Conservation (phyloP, 2,329 filamentous ascomycete species). For the Penicillium italicum region DNA sequence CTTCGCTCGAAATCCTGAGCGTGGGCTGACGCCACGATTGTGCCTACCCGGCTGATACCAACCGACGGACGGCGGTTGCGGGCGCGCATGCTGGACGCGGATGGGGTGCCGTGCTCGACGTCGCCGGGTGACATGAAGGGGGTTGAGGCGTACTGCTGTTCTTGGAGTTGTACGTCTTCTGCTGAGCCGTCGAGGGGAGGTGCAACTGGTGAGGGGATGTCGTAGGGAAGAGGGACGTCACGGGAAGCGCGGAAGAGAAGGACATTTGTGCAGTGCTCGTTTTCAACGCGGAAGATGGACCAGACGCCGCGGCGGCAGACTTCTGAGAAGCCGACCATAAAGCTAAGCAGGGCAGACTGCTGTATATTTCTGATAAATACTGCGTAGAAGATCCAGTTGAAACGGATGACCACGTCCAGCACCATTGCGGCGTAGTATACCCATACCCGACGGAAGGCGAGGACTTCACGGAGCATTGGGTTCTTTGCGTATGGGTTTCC, state of each 20-base stretch:
- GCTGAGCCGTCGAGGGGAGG: conserved; percentile 12
- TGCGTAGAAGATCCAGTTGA: conserved; percentile 91
- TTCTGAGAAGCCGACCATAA: conserved; percentile 73
- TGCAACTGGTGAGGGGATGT: conserved; percentile 35
- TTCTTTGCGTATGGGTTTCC: conserved; percentile 69
- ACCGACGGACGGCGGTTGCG: conserved; percentile 28
- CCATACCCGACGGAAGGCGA: conserved; percentile 75
- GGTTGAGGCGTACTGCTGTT: conserved; percentile 18
- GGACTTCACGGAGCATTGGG: conserved; percentile 67
- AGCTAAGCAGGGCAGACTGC: conserved; percentile 78
- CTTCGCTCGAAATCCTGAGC: conserved; percentile 88
- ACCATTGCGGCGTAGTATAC: conserved; percentile 83
- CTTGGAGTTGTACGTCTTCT: conserved; percentile 28
- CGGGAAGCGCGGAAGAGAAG: conserved; percentile 82
- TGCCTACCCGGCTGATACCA: conserved; percentile 54
- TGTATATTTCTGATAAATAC: conserved; percentile 76
- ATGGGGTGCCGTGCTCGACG: conserved; percentile 29
- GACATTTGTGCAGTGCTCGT: conserved; percentile 94
- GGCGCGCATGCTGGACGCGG: conserved; percentile 24
- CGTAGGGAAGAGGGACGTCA: conserved; percentile 82
- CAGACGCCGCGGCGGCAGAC: conserved; percentile 83
- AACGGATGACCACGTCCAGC: conserved; percentile 78
- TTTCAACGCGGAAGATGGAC: conserved; percentile 91
- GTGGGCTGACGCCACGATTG: conserved; percentile 78
- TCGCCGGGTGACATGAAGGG: conserved; percentile 23